Conservation (phyloP, 495 filamentous ascomycete genomes). For the Hypoxylon trugodes region DNA sequence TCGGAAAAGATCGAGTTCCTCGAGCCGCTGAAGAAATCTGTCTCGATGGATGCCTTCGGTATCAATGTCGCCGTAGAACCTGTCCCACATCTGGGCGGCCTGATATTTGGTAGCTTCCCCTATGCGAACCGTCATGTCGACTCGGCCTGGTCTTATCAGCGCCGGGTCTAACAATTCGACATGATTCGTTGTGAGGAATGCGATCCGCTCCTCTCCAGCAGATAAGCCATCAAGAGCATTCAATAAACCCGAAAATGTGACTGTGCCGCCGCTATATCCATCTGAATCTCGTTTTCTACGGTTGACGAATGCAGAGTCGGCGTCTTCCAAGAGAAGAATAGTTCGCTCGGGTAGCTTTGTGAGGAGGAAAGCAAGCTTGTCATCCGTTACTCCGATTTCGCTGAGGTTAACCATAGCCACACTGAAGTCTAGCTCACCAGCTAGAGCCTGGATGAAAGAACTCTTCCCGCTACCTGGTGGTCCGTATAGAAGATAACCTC, state of each 20-base stretch:
- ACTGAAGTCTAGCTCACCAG: slow-evolving; percentile 90
- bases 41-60: slow-evolving; percentile 63
- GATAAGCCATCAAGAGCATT: slow-evolving; percentile 95
- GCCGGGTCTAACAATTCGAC: slow-evolving; percentile 88
- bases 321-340: slow-evolving; percentile 90
- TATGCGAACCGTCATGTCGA: slow-evolving; percentile 91
- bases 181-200: slow-evolving; percentile 96
- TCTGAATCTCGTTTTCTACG: slow-evolving; percentile 79
- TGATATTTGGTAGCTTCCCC: slow-evolving; percentile 88
- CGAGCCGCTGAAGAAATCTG: slow-evolving; percentile 59
- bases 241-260: slow-evolving; percentile 92
- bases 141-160: slow-evolving; percentile 86
- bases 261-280: slow-evolving; percentile 87
- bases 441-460: slow-evolving; percentile 94
- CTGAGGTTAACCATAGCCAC: slow-evolving; percentile 94
- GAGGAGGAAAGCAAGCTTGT: slow-evolving; percentile 85
- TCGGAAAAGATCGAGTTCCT: slow-evolving; percentile 58
- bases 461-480: slow-evolving; percentile 96
- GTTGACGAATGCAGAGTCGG: slow-evolving; percentile 90
- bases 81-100: slow-evolving; percentile 87
- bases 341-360: slow-evolving; percentile 88
- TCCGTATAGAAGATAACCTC: slow-evolving; percentile 93
- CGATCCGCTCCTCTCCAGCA: slow-evolving; percentile 91
- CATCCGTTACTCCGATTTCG: slow-evolving; percentile 91
- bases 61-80: slow-evolving; percentile 91